phyloP scores from a whole-genome alignment of 495 filamentous ascomycete species.

The Alectoria sarmentosa region DNA sequence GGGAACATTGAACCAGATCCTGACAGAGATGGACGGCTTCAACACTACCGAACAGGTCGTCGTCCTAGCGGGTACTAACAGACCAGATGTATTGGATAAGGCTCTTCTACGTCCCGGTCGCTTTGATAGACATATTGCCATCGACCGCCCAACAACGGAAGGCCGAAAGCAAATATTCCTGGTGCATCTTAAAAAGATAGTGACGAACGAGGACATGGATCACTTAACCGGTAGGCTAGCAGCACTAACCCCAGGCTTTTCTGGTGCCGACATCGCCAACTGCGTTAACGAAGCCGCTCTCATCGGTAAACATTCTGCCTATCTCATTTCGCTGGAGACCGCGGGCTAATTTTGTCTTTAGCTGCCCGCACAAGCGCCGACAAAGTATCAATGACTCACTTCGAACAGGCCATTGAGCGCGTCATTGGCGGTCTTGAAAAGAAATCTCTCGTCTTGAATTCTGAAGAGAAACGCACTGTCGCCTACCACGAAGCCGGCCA shows the following conservation, averaged over 20 bases:
- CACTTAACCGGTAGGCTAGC: constrained; percentile 79
- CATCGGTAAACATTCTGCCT: constrained; percentile 62
- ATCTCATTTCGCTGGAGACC: not conserved
- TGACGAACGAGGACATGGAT: constrained; percentile 82
- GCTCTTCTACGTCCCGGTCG: constrained; percentile 94
- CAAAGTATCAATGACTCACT: constrained; percentile 76
- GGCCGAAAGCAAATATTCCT: constrained; percentile 93
- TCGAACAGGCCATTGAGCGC: constrained; percentile 95
- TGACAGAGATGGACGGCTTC: constrained; percentile 99
- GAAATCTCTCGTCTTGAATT: constrained; percentile 86
- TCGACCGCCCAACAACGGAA: constrained; percentile 93
- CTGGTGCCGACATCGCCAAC: constrained; percentile 96
- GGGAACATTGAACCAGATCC: constrained; percentile 92
- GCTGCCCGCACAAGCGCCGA: constrained; percentile 76
- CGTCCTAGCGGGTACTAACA: constrained; percentile 95
- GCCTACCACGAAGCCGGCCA: constrained; percentile 98
- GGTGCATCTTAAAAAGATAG: constrained; percentile 87
- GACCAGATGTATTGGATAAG: constrained; percentile 89
- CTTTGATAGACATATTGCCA: constrained; percentile 91
- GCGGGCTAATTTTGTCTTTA: constrained; percentile 38
- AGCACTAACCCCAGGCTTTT: constrained; percentile 90
- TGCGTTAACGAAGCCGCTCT: constrained; percentile 96
- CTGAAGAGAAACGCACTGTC: constrained; percentile 88
- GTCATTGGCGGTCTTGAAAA: constrained; percentile 94
- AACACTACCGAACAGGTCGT: constrained; percentile 96